Percentiles rank a stretch among this genome's conserved stretches.
Evolutionary conservation across 106 monocot genomes (phyloP).

Genomic region (Phalaenopsis aphrodite): DNA sequence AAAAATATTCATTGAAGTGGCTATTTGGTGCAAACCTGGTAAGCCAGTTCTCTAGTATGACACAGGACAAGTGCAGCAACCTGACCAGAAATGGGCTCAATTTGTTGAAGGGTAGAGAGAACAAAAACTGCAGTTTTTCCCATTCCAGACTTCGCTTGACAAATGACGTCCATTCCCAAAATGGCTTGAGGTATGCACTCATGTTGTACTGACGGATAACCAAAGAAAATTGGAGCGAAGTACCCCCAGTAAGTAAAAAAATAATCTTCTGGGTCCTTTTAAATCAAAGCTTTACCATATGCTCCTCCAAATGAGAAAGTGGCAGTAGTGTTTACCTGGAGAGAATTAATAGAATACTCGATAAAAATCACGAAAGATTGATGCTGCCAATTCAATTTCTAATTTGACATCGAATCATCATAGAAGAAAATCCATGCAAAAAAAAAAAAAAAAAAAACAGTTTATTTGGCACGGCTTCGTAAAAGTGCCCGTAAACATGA

Average conservation of each 20-base stretch:
- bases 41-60: constrained; percentile 94
- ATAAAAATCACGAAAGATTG: not conserved
- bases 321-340: constrained; percentile 76
- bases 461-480: too few relatives aligned
- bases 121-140: constrained; percentile 99
- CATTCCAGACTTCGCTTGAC: constrained; percentile 99
- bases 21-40: constrained; percentile 51
- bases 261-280: constrained; percentile 63
- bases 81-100: constrained; percentile 92
- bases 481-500: too few relatives aligned
- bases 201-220: constrained; percentile 96
- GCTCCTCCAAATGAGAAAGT: constrained; percentile 61
- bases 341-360: not conserved
- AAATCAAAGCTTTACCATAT: constrained; percentile 75
- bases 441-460: not conserved
- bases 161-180: constrained; percentile 99
- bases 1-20: not conserved
- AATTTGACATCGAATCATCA: not conserved
- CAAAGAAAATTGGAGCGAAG: constrained; percentile 91
- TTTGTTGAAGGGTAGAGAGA: constrained; percentile 92
- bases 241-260: constrained; percentile 78
- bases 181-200: constrained; percentile 99
- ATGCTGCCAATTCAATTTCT: not conserved
- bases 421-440: not conserved
- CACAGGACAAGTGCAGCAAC: constrained; percentile 92